Evolutionary conservation across 371 early-diverging fungal species (phyloP), one percentile per base, ranked within the genome.

Genomic region (Syncephalastrum sp.): DNA sequence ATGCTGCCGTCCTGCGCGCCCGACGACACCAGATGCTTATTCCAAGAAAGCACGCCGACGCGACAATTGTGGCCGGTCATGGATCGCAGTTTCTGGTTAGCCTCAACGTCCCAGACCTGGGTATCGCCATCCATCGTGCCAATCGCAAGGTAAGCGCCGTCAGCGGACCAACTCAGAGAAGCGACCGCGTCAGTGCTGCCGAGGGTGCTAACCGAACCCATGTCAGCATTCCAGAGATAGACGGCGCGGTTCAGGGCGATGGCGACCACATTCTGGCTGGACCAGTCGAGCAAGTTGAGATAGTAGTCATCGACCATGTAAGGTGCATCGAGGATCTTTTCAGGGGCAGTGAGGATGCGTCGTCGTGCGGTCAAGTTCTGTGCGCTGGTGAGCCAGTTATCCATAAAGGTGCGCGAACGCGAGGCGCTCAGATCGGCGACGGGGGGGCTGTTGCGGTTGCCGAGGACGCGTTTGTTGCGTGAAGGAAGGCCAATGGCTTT

Each of bases 201-300:
- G 29, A 97, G 70, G 7, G 75, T 72, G 33, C 65, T 64, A 4
- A 95, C 96, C 4, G 81, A 72, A 42, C 95, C 95, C 8, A 86
- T 85, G 41, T 83, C 82, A 1, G 91, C 93, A 72, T 95, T 93
- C 95, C 98, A 99, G 8, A 96, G 65, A 69, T 94, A 99, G 6
- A 98, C 90, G 10, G 86, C 79, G 41, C 90, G 84, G 58, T 86
- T 92, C 13, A 99, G 79, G 2, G 88, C 99, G 42, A 99, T 87
- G 13, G 95, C 95, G 12, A 99, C 70, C 14, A 88, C 70, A 53
- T 96, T 93, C 13, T 65, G 67, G 19, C 69, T 57, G 4, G 90
- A 91, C 99, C 99, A 99, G 65, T 97, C 98, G 24, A 99, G 70
- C 44, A 99, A 65, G 67, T 99, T 99, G 24, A 98, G 79, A 69